A percentile compares a stretch with the other conserved stretches of the same genome.
These are phyloP conservation scores for Pseudoturritis turrita DNA, from an alignment of 345 rosid species.

Conservation along the genomic window DNA sequence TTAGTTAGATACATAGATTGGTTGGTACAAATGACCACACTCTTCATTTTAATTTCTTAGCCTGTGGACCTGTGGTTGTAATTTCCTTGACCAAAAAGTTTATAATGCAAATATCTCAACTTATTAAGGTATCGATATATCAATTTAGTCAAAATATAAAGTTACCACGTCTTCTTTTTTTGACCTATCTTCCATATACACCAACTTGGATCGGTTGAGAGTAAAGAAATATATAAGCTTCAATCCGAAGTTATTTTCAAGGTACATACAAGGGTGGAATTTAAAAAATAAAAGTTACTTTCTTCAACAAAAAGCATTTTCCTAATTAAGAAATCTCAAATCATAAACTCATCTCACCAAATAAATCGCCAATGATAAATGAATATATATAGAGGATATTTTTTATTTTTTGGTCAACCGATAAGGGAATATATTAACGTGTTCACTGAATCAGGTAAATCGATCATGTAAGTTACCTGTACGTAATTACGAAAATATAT, in stretches of 20 bases:
- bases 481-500: conserved; percentile 7
- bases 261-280: background rate
- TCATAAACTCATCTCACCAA: background rate
- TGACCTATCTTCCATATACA: background rate
- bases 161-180: background rate
- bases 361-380: background rate
- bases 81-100: background rate
- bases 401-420: no score
- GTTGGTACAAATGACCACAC: conserved; percentile 1
- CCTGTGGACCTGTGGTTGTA: background rate
- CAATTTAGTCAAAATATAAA: background rate
- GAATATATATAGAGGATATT: no score
- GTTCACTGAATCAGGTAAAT: background rate
- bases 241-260: background rate
- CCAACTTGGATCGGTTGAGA: conserved; percentile 1
- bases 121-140: background rate
- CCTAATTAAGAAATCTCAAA: background rate
- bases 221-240: background rate
- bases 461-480: background rate
- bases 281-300: background rate
- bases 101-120: background rate
- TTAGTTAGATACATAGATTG: background rate
- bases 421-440: no score
- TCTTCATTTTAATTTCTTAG: background rate
- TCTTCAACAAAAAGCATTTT: background rate